Base-by-base conservation (phyloP, 2,329 filamentous ascomycete genomes). In the Escovopsis sp. region DNA sequence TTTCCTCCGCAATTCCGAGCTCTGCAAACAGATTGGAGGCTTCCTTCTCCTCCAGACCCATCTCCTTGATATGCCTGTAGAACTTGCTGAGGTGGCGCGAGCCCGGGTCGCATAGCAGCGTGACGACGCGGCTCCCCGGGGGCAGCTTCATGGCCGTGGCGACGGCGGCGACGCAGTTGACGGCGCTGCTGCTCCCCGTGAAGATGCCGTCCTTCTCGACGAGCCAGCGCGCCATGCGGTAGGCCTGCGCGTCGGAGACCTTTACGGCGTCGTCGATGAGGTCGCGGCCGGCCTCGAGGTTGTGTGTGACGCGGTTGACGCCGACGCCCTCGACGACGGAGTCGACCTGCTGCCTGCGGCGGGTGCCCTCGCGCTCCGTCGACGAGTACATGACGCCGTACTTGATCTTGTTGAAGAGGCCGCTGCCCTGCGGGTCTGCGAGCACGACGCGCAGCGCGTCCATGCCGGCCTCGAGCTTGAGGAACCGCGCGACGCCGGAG, bases 141-240 rank as follows among this genome's bases (percentile, higher is more conserved):
- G 74, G 74, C 46, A 88, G 62, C 35, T 66, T 65, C 56, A 79
- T 70, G 24, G 83, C 84, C 4, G 80, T 70, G 39, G 71, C 71
- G 9, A 84, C 79, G 16, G 84, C 82, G 5, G 83, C 85, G 35
- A 84, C 82, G 70, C 88, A 94, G 59, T 98, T 98, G 40, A 98
- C 89, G n/a, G 88, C 83, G 60, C 84, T 94, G 58, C 86, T 94
- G 58, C 88, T 94, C 8, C 91, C 93, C 34, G 88, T 71, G 54
- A 98, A 98, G 41, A 98, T 79, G 7, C 91, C 91, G 59, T 98
- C 91, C 48, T 88, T 82, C 63, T 96, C 88, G 8, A 95, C 89
- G 34, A 98, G 65, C 86, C 87, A 96, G 47, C 85, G 71, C n/a
- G 89, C 91, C 91, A 98, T 98, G 42, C 72, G 73, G 57, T 84